These are phyloP conservation scores for Phytophthora tentaculata DNA, from an alignment of 352 stramenopile genomes.

Conservation along the genomic window DNA sequence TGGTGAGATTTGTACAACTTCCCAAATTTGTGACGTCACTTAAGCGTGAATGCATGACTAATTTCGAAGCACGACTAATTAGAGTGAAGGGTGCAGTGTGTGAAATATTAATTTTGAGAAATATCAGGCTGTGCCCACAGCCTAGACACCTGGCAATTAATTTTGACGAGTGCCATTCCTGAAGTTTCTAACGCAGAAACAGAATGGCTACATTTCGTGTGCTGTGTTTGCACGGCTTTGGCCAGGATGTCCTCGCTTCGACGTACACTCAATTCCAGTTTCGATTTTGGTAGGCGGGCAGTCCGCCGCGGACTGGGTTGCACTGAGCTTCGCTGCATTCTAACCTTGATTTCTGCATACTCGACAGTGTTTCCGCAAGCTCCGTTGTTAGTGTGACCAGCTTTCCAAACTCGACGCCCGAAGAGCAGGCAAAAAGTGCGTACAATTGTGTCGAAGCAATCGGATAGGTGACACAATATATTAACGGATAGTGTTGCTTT, in stretches of 20 bases:
- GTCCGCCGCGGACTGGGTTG: not conserved
- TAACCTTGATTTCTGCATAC: conserved; percentile 8
- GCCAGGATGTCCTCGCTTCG: conserved; percentile 78
- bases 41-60: no score
- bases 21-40: no score
- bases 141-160: not conserved
- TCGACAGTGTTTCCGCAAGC: conserved; percentile 69
- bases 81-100: no score
- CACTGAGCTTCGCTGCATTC: not conserved
- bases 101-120: no score
- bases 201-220: conserved; percentile 63
- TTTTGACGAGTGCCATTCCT: conserved; percentile 15
- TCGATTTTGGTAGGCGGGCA: conserved; percentile 81
- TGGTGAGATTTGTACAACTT: no score
- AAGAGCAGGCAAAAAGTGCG: conserved; percentile 51
- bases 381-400: conserved; percentile 72
- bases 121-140: no score
- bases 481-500: conserved; percentile 14
- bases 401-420: conserved; percentile 47
- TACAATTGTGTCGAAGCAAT: conserved; percentile 11
- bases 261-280: conserved; percentile 72
- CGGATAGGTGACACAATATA: not conserved
- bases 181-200: conserved; percentile 23
- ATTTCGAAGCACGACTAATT: no score
- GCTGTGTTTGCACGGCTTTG: conserved; percentile 84